Conservation (phyloP, 2,329 filamentous ascomycete genomes). For the Cladosporium colombiae region DNA sequence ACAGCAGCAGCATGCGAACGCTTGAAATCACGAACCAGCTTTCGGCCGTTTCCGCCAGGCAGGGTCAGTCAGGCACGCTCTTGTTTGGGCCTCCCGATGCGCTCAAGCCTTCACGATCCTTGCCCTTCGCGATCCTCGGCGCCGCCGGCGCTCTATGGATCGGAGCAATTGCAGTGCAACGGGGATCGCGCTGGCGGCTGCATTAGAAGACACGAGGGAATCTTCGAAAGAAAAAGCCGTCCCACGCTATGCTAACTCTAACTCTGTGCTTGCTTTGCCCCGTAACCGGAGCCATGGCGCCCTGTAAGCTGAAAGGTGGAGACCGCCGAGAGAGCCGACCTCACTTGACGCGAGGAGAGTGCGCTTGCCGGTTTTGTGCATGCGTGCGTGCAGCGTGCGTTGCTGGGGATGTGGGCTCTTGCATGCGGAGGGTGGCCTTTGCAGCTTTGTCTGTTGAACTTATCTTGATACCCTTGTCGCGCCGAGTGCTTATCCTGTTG, state of each 20-base stretch:
- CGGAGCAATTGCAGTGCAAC: background rate
- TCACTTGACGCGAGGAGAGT: background rate
- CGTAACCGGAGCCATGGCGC: background rate
- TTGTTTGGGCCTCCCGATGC: background rate
- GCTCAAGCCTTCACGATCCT: background rate
- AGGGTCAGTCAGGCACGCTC: background rate
- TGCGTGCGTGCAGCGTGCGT: background rate
- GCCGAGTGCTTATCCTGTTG: background rate
- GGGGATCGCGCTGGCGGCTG: background rate
- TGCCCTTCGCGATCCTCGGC: background rate
- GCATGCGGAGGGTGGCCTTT: background rate
- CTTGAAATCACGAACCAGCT: background rate
- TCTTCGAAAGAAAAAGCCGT: background rate
- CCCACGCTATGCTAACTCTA: background rate
- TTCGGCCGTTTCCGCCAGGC: background rate
- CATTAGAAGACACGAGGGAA: background rate
- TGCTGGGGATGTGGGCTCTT: conserved; percentile 4
- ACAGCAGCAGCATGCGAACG: background rate
- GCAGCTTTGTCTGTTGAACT: background rate
- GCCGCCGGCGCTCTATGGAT: background rate
- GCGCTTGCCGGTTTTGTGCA: conserved; percentile 1
- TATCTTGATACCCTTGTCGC: background rate
- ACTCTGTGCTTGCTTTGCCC: background rate
- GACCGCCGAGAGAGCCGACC: background rate
- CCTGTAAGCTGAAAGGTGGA: background rate